Evolutionary conservation across 257 asterid genomes (phyloP).

Genomic region (Marsdenia floribunda): DNA sequence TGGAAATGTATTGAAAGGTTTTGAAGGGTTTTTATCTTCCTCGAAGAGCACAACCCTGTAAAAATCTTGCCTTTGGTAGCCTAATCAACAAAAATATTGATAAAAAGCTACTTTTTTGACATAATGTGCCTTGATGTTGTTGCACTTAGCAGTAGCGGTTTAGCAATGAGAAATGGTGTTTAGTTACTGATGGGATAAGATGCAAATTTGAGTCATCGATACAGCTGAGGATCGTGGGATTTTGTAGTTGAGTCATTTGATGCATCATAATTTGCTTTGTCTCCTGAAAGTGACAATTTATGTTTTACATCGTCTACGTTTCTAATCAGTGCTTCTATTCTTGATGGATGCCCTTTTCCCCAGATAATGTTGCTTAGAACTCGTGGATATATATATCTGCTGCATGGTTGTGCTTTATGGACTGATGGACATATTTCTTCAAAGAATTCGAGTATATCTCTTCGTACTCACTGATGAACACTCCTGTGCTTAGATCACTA

Average conservation of each 20-base stretch:
- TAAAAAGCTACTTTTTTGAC: neutral
- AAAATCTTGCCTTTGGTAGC: constrained; percentile 6
- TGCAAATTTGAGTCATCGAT: neutral
- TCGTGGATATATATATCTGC: neutral
- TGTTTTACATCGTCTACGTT: neutral
- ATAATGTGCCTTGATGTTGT: neutral
- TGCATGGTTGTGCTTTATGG: neutral
- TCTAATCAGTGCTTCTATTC: neutral
- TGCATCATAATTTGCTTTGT: neutral
- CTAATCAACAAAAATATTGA: neutral
- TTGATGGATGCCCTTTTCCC: neutral
- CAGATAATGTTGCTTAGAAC: neutral
- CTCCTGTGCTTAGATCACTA: neutral
- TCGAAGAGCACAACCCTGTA: constrained; percentile 94
- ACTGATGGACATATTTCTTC: neutral
- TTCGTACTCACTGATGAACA: neutral
- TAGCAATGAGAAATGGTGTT: neutral
- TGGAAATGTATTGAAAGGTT: constrained; percentile 99
- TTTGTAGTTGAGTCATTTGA: neutral
- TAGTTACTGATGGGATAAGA: neutral
- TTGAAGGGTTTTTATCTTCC: constrained; percentile 93
- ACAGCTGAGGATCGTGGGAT: neutral
- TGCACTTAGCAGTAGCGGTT: too few species aligned
- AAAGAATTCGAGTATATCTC: neutral
- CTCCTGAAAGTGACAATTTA: neutral